Percentiles rank a stretch among this genome's conserved stretches.
These are phyloP conservation scores for Sporodiniella umbellata DNA, from an alignment of 371 early-diverging fungal species.

Conservation along the genomic window DNA sequence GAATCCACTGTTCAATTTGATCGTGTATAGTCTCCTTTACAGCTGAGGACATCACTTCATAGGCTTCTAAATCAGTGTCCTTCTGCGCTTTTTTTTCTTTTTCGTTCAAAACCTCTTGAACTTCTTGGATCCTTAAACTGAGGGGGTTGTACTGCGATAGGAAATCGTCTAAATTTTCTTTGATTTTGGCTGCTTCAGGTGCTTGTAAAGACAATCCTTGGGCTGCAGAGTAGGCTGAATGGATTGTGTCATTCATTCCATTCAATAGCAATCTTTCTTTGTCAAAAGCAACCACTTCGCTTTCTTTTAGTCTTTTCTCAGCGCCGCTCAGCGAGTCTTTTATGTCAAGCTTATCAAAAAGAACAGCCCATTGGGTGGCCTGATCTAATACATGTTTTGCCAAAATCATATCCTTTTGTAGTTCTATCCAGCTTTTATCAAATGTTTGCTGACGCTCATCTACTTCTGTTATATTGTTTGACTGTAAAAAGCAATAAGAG, in stretches of 20 bases:
- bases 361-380: background rate
- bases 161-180: constrained; percentile 2
- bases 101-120: background rate
- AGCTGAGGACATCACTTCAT: background rate
- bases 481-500: constrained; percentile 16
- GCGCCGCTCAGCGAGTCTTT: background rate
- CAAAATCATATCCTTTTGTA: background rate
- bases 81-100: constrained; percentile 1
- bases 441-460: constrained; percentile 7
- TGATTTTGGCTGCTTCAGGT: background rate
- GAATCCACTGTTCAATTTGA: background rate
- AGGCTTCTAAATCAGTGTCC: constrained; percentile 1
- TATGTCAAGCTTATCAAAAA: constrained; percentile 5
- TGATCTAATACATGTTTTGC: constrained; percentile 9
- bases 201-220: background rate
- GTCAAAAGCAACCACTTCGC: constrained; percentile 1
- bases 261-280: constrained; percentile 2
- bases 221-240: background rate
- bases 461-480: constrained; percentile 14
- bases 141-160: background rate
- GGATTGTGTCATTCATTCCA: background rate
- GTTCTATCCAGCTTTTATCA: constrained; percentile 15
- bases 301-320: background rate
- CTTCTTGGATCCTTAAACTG: background rate
- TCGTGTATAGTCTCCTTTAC: background rate